Evolutionary conservation across 768 basidiomycete genomes (phyloP), one percentile per base, ranked within the genome.

Genomic region (Mycena olivaceomarginata): DNA sequence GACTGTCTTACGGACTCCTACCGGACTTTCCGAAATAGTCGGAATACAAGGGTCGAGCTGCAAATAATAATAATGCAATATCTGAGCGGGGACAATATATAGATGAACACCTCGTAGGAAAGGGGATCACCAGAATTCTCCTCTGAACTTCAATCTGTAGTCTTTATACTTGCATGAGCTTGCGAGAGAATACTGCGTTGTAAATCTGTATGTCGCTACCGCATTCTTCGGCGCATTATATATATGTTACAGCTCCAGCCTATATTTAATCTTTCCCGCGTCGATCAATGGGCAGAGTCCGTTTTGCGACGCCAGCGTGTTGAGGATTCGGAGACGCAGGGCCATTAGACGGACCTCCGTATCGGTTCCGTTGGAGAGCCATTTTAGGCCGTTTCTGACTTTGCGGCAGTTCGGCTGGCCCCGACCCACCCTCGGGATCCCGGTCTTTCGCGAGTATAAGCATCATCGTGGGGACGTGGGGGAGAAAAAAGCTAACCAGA

Each of bases 401-500:
- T 20, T 65, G 76, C 2, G 72, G 48, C 18, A 69, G 51, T 40
- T 77, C 76, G 18, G 68, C 5, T 51, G 62, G n/a, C 31, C 76
- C 76, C 8, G 68, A 66, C n/a, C 76, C 76, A 60, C 37, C 59
- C 3, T 77, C 76, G 13, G 72, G 76, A 1, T 77, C 76, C 25
- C 76, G 67, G 63, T 77, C 76, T 77, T 73, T 13, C 20, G 22
- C 15, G n/a, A 56, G 22, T 10, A 39, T 74, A 37, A 69, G 70
- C 9, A 57, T 72, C 18, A 0, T n/a, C 8, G 20, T 18, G 64
- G 12, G 48, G 63, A n/a, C 10, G 7, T 8, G 1, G 40, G 40
- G 2, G 25, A 12, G 51, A 77, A 46, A 77, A 46, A 57, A 9
- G 83, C 91, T 79, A 85, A 95, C 95, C 95, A 82, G 93, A 91